A percentile compares a stretch with the other conserved stretches of the same genome.
Conservation (phyloP, 129 eudicot species). For the Cynara cardunculus region DNA sequence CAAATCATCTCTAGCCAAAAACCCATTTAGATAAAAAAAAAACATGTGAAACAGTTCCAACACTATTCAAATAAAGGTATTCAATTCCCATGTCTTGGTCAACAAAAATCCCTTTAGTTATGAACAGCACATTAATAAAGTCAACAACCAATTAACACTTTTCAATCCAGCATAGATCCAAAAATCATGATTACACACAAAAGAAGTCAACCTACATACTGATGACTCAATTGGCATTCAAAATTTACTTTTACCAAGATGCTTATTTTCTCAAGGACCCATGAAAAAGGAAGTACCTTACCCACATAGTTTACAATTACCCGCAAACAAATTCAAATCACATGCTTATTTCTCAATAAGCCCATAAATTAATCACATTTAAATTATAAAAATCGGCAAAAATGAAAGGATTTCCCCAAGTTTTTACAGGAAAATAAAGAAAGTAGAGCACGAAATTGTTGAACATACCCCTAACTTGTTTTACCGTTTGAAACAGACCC, state of each 20-base stretch:
- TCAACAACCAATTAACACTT: neutral
- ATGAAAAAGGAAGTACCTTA: slow-evolving; percentile 1
- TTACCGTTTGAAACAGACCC: slow-evolving; percentile 10
- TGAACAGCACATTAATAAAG: slow-evolving; percentile 2
- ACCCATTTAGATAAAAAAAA: neutral
- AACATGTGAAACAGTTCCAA: neutral
- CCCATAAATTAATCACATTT: neutral
- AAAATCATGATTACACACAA: slow-evolving; percentile 6
- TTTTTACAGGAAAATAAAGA: neutral
- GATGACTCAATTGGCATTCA: neutral
- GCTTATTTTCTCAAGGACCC: neutral
- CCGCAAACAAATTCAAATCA: neutral
- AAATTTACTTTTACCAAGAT: neutral
- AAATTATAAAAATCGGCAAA: neutral
- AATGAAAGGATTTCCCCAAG: neutral
- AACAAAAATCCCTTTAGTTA: neutral
- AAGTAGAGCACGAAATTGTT: neutral
- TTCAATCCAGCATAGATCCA: neutral
- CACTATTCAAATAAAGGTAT: neutral
- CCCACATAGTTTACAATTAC: slow-evolving; percentile 3
- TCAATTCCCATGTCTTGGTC: neutral
- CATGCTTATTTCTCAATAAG: neutral
- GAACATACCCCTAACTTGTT: slow-evolving; percentile 32
- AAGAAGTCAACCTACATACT: neutral
- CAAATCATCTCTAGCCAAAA: neutral